Base-by-base conservation (phyloP, 1,139 yeast species). In the Candida smagusa region DNA sequence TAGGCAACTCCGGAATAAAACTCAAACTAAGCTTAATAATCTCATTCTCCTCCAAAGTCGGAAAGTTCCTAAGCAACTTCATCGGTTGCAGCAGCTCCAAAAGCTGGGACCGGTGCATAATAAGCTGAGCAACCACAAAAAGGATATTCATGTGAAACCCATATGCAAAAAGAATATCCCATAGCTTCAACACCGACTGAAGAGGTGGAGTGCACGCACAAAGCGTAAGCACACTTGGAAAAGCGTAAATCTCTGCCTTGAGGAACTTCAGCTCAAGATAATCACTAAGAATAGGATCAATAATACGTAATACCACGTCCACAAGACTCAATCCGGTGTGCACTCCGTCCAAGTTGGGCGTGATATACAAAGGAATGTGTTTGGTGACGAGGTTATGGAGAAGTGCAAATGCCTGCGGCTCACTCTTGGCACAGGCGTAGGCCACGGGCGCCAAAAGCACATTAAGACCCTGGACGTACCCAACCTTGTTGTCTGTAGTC, bases 131-230 rank as follows among this genome's bases (percentile, higher is more conserved):
- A 12, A 89, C 89, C 8, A 89, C 79, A 49, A 89, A 85, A 26
- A 90, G 65, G 23, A 90, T 74, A 59, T 89, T 89, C 81, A 89
- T 75, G 56, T 90, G 96, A 22, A 86, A 78, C 0, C 97, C 97
- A 53, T 87, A 89, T 3, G 97, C 95, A 58, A 89, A 84, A 52
- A 88, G 62, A 47, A 88, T 84, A 58, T 89, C 97, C 97, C 97
- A 89, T 22, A 89, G 66, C 39, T 81, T 75, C 33, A 89, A 63
- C 0, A 86, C 88, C 45, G 89, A 86, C 22, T 71, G 65, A 36
- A 90, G 64, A 0, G 96, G 94, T 7, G 95, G 96, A 2, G 95
- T 88, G 53, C 96, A 87, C 4, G 96, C 95, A 41, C 94, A 81
- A 35, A 90, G 65, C 0, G 97, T 89, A 45, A 90, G 65, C 0